A percentile compares a stretch with the other conserved stretches of the same genome.
Evolutionary conservation across 2,329 filamentous ascomycete genomes (phyloP).

Genomic region (Ophiostoma ips): DNA sequence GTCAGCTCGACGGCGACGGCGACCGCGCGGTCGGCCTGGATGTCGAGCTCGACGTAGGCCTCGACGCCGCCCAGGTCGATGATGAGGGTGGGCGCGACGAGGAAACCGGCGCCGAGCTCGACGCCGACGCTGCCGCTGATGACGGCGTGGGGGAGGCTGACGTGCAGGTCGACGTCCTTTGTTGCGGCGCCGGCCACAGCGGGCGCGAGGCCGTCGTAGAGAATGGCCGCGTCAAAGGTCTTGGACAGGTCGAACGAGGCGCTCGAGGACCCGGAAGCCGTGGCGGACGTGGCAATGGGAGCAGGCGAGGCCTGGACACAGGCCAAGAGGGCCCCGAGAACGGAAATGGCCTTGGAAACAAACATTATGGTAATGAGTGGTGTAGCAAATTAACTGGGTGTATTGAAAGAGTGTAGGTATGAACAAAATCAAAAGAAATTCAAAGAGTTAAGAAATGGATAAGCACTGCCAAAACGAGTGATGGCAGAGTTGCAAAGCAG

Average conservation of each 20-base stretch:
- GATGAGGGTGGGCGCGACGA: slow-evolving; percentile 11
- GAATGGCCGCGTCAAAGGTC: slow-evolving; percentile 11
- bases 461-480: slow-evolving; percentile 6
- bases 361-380: slow-evolving; percentile 5
- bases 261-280: not conserved
- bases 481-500: slow-evolving; percentile 1
- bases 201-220: slow-evolving; percentile 12
- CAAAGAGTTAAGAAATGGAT: too few species aligned
- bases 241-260: slow-evolving; percentile 11
- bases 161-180: slow-evolving; percentile 12
- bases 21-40: slow-evolving; percentile 16
- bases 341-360: slow-evolving; percentile 7
- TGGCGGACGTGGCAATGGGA: not conserved
- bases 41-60: slow-evolving; percentile 17
- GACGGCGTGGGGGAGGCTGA: slow-evolving; percentile 13
- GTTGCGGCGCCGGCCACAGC: not conserved
- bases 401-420: slow-evolving; percentile 8
- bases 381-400: not conserved
- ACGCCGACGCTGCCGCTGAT: slow-evolving; percentile 13
- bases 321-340: slow-evolving; percentile 10
- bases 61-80: slow-evolving; percentile 17
- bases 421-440: slow-evolving; percentile 3
- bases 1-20: slow-evolving; percentile 15
- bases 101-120: slow-evolving; percentile 11
- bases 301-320: slow-evolving; percentile 12